Evolutionary conservation across 2,329 filamentous ascomycete genomes (phyloP).

Genomic region (Fusarium sp.): DNA sequence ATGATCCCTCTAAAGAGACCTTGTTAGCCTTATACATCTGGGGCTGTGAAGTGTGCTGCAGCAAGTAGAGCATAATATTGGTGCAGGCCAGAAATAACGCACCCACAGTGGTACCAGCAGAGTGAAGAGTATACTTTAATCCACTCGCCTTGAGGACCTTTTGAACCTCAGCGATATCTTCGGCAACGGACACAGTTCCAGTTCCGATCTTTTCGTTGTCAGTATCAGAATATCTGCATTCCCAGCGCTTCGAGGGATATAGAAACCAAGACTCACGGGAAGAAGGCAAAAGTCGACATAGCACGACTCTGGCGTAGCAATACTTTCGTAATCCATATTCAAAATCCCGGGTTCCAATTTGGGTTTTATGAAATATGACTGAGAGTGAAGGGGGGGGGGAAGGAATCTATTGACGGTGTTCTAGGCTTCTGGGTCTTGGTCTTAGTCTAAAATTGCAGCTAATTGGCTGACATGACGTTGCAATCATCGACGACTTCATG

Average conservation of each 20-base stretch:
- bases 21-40: neutral
- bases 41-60: neutral
- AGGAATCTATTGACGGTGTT: neutral
- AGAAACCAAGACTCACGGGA: slow-evolving; percentile 64
- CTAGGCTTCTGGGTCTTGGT: slow-evolving; percentile 1
- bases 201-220: slow-evolving; percentile 74
- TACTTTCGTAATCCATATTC: slow-evolving; percentile 56
- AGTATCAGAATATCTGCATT: slow-evolving; percentile 5
- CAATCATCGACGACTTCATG: slow-evolving; percentile 23
- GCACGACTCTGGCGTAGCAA: slow-evolving; percentile 76
- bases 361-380: neutral
- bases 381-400: neutral
- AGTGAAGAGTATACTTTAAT: slow-evolving; percentile 88
- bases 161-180: slow-evolving; percentile 90
- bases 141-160: slow-evolving; percentile 83
- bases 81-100: slow-evolving; percentile 48
- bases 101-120: slow-evolving; percentile 93
- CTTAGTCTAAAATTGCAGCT: slow-evolving; percentile 6
- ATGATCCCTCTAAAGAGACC: slow-evolving; percentile 76
- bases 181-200: slow-evolving; percentile 75
- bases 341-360: neutral
- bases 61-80: neutral
- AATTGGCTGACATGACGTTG: slow-evolving; percentile 32
- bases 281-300: slow-evolving; percentile 93
- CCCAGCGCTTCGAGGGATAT: too few relatives aligned